Conservation (phyloP, 2,329 filamentous ascomycete genomes). For the Scedosporium apiospermum region DNA sequence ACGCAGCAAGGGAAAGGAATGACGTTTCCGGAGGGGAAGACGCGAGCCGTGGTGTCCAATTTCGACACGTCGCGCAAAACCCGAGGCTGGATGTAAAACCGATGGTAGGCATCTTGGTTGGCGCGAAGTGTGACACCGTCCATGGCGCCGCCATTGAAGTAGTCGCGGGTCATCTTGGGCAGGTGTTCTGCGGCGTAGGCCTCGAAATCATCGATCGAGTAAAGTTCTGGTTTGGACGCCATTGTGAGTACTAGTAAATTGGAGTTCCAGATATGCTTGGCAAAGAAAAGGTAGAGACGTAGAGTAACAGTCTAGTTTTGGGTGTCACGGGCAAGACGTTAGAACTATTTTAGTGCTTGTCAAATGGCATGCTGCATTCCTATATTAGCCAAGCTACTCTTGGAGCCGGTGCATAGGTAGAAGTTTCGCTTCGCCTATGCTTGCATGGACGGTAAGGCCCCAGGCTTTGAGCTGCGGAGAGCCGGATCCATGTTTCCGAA, state of each 20-base stretch:
- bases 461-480: neutral
- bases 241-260: neutral
- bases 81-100: conserved; percentile 35
- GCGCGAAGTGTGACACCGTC: conserved; percentile 42
- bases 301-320: no score
- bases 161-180: conserved; percentile 33
- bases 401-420: no score
- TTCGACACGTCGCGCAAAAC: conserved; percentile 15
- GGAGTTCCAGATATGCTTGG: neutral
- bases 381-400: no score
- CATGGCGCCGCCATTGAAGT: conserved; percentile 49
- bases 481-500: neutral
- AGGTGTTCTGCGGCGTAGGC: conserved; percentile 25
- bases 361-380: neutral
- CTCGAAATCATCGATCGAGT: conserved; percentile 25
- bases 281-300: no score
- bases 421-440: no score
- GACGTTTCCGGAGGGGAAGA: conserved; percentile 16
- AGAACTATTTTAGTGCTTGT: neutral
- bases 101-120: conserved; percentile 41
- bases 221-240: conserved; percentile 7
- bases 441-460: no score
- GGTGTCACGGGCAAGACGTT: no score
- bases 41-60: conserved; percentile 12
- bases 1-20: conserved; percentile 40